Evolutionary conservation across 192 early-diverging fungal genomes (phyloP).

Genomic region (Chytriomyces sp.): DNA sequence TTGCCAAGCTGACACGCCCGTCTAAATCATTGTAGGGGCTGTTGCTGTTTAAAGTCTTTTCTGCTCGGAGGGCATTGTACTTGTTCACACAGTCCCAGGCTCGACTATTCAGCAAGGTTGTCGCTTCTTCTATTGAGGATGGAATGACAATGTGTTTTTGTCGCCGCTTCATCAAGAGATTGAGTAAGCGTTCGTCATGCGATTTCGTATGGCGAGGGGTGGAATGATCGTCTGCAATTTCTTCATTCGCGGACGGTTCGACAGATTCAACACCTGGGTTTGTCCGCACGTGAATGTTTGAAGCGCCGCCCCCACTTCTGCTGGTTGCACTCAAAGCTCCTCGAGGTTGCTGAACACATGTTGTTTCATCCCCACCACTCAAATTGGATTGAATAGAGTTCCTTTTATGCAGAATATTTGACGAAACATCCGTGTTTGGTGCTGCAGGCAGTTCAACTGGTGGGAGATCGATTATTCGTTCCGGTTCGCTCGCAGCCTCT

Average conservation of each 20-base stretch:
- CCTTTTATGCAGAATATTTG: too few relatives aligned
- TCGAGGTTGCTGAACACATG: background rate
- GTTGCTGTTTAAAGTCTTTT: slow-evolving; percentile 8
- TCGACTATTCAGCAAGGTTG: background rate
- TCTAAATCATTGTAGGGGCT: slow-evolving; percentile 1
- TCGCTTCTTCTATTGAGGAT: slow-evolving; percentile 6
- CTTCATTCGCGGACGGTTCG: background rate
- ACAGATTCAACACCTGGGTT: slow-evolving; percentile 13
- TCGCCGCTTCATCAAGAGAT: slow-evolving; percentile 4
- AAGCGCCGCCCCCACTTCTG: background rate
- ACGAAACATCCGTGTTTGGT: too few relatives aligned
- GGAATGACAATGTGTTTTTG: background rate
- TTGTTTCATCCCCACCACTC: background rate
- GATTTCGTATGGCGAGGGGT: too few relatives aligned
- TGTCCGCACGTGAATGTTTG: background rate
- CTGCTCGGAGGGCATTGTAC: slow-evolving; percentile 15
- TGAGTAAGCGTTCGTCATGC: background rate
- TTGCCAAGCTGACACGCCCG: background rate
- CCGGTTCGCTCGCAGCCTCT: background rate
- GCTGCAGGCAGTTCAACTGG: too few relatives aligned
- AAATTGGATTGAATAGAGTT: too few relatives aligned
- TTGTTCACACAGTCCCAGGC: slow-evolving; percentile 6
- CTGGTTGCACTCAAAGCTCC: too few relatives aligned
- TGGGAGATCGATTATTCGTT: background rate
- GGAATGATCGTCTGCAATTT: background rate